Conservation (phyloP, 2,329 filamentous ascomycete species). For the Apiospora kogelbergensis region DNA sequence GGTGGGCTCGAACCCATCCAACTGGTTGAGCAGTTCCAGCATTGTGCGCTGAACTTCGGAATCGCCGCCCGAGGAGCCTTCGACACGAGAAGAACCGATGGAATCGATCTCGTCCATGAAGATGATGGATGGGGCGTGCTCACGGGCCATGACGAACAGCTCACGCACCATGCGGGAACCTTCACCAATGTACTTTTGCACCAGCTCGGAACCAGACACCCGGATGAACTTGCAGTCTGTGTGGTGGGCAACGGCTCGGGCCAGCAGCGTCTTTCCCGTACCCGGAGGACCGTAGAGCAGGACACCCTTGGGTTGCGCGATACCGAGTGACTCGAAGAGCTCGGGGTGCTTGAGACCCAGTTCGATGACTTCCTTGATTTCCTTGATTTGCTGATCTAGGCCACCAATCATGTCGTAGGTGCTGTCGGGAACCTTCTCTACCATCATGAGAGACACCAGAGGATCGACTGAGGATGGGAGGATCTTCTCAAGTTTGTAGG, state of each 20-base stretch:
- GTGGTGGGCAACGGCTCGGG: slow-evolving; percentile 94
- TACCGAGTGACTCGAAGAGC: slow-evolving; percentile 97
- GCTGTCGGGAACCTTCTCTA: slow-evolving; percentile 98
- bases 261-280: slow-evolving; percentile 94
- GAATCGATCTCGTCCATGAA: slow-evolving; percentile 99
- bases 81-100: slow-evolving; percentile 94
- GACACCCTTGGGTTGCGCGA: slow-evolving; percentile 97
- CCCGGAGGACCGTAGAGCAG: slow-evolving; percentile 94
- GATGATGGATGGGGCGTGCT: slow-evolving; percentile 97
- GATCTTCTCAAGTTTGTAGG: slow-evolving; percentile 98
- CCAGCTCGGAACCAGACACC: slow-evolving; percentile 91
- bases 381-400: slow-evolving; percentile 98
- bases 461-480: slow-evolving; percentile 97
- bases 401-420: slow-evolving; percentile 99
- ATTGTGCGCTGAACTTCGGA: slow-evolving; percentile 98
- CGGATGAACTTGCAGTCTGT: slow-evolving; percentile 99
- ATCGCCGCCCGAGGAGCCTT: slow-evolving; percentile 92
- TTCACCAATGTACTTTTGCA: slow-evolving; percentile 99
- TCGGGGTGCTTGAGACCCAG: slow-evolving; percentile 97
- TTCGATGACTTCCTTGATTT: slow-evolving; percentile 99
- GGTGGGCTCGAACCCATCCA: slow-evolving; percentile 97
- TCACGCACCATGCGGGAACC: slow-evolving; percentile 98
- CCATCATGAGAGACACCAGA: slow-evolving; percentile 99
- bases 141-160: slow-evolving; percentile 97
- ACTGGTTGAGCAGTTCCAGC: slow-evolving; percentile 96